phyloP scores from a whole-genome alignment of 106 monocot genomes.

The Allium fistulosum region DNA sequence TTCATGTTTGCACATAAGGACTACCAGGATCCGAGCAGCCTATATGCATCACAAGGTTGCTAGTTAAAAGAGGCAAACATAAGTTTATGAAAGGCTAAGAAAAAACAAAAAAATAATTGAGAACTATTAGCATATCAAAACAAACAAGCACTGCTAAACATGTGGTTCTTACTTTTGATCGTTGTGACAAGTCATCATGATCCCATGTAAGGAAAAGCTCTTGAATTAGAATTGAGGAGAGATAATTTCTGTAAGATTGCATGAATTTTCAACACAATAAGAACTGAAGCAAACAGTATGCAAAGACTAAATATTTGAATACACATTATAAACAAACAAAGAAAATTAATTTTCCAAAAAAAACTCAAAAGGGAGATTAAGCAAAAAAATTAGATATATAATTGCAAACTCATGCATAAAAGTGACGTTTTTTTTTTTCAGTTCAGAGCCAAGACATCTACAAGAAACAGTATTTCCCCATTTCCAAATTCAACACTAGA shows the following conservation, averaged over 20 bases:
- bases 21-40: constrained; percentile 96
- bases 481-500: no score
- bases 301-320: background rate
- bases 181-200: constrained; percentile 89
- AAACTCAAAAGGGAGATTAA: background rate
- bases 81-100: background rate
- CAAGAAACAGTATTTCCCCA: no score
- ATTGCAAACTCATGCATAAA: no score
- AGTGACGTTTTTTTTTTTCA: no score
- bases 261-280: constrained; percentile 1
- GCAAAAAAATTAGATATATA: no score
- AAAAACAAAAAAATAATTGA: background rate
- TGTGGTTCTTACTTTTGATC: constrained; percentile 58
- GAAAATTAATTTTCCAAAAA: background rate
- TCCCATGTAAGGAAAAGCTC: constrained; percentile 97
- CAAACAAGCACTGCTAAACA: background rate
- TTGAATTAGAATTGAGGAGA: constrained; percentile 93
- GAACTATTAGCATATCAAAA: background rate
- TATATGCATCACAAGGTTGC: constrained; percentile 17
- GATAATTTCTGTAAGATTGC: constrained; percentile 72
- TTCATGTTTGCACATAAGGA: constrained; percentile 98
- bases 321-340: background rate
- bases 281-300: background rate
- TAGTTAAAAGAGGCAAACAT: background rate
- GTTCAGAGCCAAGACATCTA: no score